phyloP scores from a whole-genome alignment of 768 basidiomycete species.

The Tylopilus subfusipes region DNA sequence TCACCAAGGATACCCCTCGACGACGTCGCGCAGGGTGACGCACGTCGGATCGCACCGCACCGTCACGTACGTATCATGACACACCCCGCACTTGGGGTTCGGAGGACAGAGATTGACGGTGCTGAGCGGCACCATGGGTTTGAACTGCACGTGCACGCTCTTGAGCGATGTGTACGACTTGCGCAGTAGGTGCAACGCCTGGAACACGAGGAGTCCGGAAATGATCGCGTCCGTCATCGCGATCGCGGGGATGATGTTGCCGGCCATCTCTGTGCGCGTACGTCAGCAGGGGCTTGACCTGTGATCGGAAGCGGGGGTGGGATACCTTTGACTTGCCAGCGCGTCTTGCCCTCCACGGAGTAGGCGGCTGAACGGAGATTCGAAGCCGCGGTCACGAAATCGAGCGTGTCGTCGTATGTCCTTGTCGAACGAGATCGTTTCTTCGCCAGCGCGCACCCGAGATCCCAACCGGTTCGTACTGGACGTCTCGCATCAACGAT shows the following conservation, averaged over 20 bases:
- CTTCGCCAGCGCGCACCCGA: constrained; percentile 64
- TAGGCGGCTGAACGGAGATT: constrained; percentile 92
- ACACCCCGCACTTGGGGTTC: too few relatives aligned
- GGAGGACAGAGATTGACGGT: too few relatives aligned
- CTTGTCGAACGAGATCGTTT: constrained; percentile 88
- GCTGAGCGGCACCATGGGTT: too few relatives aligned
- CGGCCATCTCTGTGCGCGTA: constrained; percentile 85
- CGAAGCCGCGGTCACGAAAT: constrained; percentile 86
- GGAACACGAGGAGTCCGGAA: constrained; percentile 91
- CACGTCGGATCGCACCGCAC: too few relatives aligned
- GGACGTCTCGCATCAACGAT: constrained; percentile 10
- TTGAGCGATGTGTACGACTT: constrained; percentile 53
- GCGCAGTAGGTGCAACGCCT: constrained; percentile 81
- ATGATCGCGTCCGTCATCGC: too few relatives aligned
- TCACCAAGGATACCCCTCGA: constrained; percentile 61
- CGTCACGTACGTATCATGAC: too few relatives aligned
- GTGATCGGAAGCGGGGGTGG: too few relatives aligned
- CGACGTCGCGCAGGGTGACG: constrained; percentile 69
- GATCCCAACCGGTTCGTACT: constrained; percentile 77
- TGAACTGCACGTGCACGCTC: too few relatives aligned
- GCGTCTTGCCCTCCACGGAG: constrained; percentile 82
- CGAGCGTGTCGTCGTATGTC: constrained; percentile 97
- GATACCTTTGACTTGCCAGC: too few relatives aligned
- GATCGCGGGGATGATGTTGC: constrained; percentile 98
- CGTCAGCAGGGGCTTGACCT: not conserved